Evolutionary conservation across 371 early-diverging fungal genomes (phyloP).

Genomic region (Batkoa obscura): DNA sequence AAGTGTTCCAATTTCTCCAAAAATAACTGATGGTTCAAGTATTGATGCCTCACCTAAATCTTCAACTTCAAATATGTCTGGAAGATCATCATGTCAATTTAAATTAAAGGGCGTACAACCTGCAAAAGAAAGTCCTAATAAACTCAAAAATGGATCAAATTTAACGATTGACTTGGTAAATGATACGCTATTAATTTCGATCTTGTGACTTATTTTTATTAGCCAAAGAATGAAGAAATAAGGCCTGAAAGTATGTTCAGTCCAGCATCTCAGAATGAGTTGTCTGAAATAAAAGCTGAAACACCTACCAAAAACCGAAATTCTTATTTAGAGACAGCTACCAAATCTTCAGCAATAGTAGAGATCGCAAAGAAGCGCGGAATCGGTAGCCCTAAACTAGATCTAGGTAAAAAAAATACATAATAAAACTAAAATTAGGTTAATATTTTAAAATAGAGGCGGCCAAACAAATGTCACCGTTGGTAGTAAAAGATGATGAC

Average conservation of each 20-base stretch:
- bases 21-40: too few species aligned
- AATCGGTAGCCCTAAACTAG: background rate
- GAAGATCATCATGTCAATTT: too few species aligned
- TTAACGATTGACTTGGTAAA: too few species aligned
- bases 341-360: background rate
- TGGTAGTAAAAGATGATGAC: background rate
- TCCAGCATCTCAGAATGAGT: background rate
- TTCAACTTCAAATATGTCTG: too few species aligned
- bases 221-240: background rate
- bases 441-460: background rate
- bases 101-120: too few species aligned
- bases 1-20: too few species aligned
- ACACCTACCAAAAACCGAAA: background rate
- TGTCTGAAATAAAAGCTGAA: background rate
- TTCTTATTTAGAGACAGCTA: background rate
- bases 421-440: background rate
- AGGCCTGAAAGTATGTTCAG: slow-evolving; percentile 4
- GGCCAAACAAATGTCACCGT: background rate
- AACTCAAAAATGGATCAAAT: too few species aligned
- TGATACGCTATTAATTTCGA: too few species aligned
- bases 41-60: too few species aligned
- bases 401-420: background rate
- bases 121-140: too few species aligned
- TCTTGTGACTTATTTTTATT: background rate
- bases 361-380: background rate